Base-by-base conservation (phyloP, 2,329 filamentous ascomycete genomes). In the Cladosporium sp. region DNA sequence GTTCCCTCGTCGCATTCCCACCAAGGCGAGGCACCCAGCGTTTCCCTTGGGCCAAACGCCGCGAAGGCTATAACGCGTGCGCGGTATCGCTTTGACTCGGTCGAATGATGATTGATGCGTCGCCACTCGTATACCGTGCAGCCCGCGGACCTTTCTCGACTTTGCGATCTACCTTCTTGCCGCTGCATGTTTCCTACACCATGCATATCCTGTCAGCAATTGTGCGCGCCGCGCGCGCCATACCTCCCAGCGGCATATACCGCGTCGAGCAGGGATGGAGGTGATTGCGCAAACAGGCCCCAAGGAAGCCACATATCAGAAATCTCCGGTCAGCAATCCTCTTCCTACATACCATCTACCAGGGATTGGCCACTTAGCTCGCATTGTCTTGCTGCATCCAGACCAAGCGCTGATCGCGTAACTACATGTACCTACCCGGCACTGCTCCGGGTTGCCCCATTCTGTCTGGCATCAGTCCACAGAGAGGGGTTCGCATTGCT, bases 381-480 rank as follows among this genome's bases (percentile, higher is more conserved):
- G 45, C 45, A 40, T 40, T 40, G 27, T 32, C 36, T 25, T 48
- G 36, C 45, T 48, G 36, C 36, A 40, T 48, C 45, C 32, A 48
- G 45, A 39, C 27, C 45, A 46, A 3, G 45, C 29, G 45, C 36
- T 35, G 45, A 30, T 32, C 35, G 27, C 29, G 13, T 40, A 40
- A 9, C 22, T 27, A 27, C 22, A 27, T 27, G 22, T 27, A 27
- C 22, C 9, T 27, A 27, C 22, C 36, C 45, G 18, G 45, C 18
- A 22, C 36, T 38, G 35, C 29, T 32, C 35, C 36, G 35, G 45
- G 4, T 48, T 48, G 36, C 45, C 45, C 33, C 15, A 48, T 40
- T 29, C 36, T 40, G 27, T 48, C 45, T 48, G 45, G 36, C 20
- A 22, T 32, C 27, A 33, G 25, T 33, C 25, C 13, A n/a, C 7